Evolutionary conservation across 179 eudicot genomes (phyloP).

Genomic region (Amaranthus tricolor): DNA sequence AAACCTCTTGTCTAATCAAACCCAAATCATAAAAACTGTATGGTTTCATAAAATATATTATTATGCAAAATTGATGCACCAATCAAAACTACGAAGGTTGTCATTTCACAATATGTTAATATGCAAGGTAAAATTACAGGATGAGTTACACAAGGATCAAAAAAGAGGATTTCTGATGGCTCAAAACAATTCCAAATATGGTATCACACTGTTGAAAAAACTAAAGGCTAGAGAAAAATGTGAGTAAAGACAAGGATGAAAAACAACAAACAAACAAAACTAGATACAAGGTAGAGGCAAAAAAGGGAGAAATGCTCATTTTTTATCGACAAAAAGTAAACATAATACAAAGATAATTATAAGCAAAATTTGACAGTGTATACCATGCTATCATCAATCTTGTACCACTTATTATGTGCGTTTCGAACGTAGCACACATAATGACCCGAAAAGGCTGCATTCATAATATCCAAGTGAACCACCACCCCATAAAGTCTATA

Average conservation of each 20-base stretch:
- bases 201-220: neutral
- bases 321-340: too few species aligned
- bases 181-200: neutral
- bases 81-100: constrained; percentile 4
- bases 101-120: neutral
- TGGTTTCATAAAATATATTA: neutral
- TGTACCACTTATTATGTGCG: constrained; percentile 76
- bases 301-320: neutral
- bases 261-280: neutral
- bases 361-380: neutral
- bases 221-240: neutral
- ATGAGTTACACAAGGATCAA: neutral
- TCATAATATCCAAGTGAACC: constrained; percentile 86
- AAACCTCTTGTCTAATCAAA: too few species aligned
- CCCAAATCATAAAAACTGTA: constrained; percentile 11
- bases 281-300: neutral
- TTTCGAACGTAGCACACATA: constrained; percentile 81
- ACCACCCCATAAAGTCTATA: constrained; percentile 86
- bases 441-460: constrained; percentile 86
- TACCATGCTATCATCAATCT: constrained; percentile 83
- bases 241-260: neutral
- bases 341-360: neutral
- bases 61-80: neutral
- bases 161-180: neutral
- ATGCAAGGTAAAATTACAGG: neutral